Evolutionary conservation across 2,329 filamentous ascomycete species (phyloP), one percentile per base, ranked within the genome.

Genomic region (Pseudogymnoascus sp.): DNA sequence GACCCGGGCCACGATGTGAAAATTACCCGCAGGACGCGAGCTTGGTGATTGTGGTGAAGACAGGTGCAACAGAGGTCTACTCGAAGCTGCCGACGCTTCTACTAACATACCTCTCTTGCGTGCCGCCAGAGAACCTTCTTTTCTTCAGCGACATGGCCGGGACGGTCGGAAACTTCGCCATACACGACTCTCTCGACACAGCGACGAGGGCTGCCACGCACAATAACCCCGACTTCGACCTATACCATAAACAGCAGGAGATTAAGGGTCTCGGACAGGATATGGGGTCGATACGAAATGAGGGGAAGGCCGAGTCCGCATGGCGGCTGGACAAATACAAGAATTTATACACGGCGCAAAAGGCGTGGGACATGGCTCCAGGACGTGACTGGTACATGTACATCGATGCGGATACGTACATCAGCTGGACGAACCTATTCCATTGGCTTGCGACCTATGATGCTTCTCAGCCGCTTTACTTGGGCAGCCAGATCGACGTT

Each of bases 61-160:
- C 83, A 3, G 82, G 82, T 36, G 81, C 82, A 2, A 81, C 80
- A 39, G 82, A 84, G 68, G 72, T 80, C 16, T 81, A 77, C 63
- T 73, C 77, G 30, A 79, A 78, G 52, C 70, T 85, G 2, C 81
- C 82, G 2, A 82, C 79, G 3, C 82, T 84, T 66, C 74, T 84
- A 22, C 72, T 82, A 67, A 84, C 82, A 5, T 76, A 76, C 0
- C 74, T 84, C 8, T 76, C 75, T 60, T 84, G 82, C 66, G 67
- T 80, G 7, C 72, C 75, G 58, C 79, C 67, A 16, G 65, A 71
- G 2, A 72, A 86, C 66, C 81, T 79, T 62, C 75, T 84, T 60
- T 75, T 86, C 68, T 89, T 84, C 71, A 81, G 80, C 39, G 84
- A 88, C 66, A 75, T 85, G 62, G 75, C 77, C 25, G 77, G 82